phyloP scores from a whole-genome alignment of 257 asterid species.

The Solanum medicagineum region DNA sequence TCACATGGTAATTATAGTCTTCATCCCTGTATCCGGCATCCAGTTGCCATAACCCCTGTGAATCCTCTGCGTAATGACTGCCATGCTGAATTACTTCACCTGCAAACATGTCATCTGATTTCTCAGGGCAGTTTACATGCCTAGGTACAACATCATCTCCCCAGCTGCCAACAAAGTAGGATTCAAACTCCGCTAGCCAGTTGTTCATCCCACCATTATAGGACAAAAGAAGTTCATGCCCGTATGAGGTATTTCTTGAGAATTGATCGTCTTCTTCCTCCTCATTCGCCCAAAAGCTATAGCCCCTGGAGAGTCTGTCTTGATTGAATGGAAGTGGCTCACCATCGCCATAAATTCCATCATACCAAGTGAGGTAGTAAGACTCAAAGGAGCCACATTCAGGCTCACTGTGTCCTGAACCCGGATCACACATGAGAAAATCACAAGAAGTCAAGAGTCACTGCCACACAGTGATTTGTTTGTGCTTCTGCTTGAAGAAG shows the following conservation, averaged over 20 bases:
- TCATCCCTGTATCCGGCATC: not conserved
- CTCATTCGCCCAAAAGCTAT: not conserved
- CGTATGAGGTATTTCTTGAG: not conserved
- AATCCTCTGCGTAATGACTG: not conserved
- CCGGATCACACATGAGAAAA: not conserved
- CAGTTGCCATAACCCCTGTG: not conserved
- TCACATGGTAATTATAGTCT: not conserved
- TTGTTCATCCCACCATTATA: not conserved
- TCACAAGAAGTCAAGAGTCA: not conserved
- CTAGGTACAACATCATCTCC: not conserved
- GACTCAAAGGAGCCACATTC: not conserved
- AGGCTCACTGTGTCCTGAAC: not conserved
- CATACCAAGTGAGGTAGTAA: conserved; percentile 8
- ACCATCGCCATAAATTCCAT: not conserved
- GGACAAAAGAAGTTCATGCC: not conserved
- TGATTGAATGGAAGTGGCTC: conserved; percentile 3
- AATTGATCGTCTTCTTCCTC: conserved; percentile 2
- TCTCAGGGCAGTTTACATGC: not conserved
- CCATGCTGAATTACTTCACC: not conserved
- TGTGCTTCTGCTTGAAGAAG: not conserved
- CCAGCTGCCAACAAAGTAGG: conserved; percentile 6
- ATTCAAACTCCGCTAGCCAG: conserved; percentile 14
- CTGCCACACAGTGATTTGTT: not conserved
- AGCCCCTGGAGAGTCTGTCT: not conserved
- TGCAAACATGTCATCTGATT: not conserved